These are phyloP conservation scores for Coemansia sp. DNA, from an alignment of 192 early-diverging fungal genomes.

Conservation along the genomic window DNA sequence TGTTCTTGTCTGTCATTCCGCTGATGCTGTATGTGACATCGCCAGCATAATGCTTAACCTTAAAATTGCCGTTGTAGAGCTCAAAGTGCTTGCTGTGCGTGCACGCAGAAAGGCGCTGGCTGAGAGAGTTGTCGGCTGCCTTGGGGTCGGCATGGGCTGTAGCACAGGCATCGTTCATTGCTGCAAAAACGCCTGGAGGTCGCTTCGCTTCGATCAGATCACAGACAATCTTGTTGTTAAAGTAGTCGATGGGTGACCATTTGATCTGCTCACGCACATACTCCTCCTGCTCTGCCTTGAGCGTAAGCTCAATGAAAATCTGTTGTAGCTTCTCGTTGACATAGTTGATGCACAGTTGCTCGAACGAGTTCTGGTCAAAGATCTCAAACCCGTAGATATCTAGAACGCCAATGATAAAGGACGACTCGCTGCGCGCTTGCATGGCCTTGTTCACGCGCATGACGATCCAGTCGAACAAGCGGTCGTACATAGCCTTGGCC, in stretches of 20 bases:
- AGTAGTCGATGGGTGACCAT: conserved; percentile 99
- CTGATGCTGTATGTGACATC: conserved; percentile 88
- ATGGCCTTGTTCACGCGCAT: conserved; percentile 88
- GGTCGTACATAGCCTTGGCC: conserved; percentile 89
- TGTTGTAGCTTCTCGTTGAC: conserved; percentile 97
- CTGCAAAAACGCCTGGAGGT: conserved; percentile 89
- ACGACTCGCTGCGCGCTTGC: conserved; percentile 58
- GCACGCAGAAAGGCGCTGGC: conserved; percentile 66
- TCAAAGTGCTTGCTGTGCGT: conserved; percentile 75
- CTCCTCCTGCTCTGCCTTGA: conserved; percentile 99
- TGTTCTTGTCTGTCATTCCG: conserved; percentile 98
- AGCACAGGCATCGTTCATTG: conserved; percentile 97
- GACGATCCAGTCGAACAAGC: conserved; percentile 99
- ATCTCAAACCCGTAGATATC: conserved; percentile 99
- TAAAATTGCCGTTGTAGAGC: conserved; percentile 69
- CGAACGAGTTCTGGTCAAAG: conserved; percentile 93
- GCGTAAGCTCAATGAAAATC: conserved; percentile 97
- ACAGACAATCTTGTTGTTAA: conserved; percentile 99
- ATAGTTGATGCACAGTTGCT: conserved; percentile 99
- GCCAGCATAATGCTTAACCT: conserved; percentile 95
- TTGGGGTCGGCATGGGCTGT: conserved; percentile 92
- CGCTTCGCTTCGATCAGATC: conserved; percentile 96
- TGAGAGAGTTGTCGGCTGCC: conserved; percentile 73
- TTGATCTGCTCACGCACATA: conserved; percentile 94
- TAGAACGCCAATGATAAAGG: conserved; percentile 86